Base-by-base conservation (phyloP, 805 yeast genomes). In the Saccharomycopsis synnaedendra region DNA sequence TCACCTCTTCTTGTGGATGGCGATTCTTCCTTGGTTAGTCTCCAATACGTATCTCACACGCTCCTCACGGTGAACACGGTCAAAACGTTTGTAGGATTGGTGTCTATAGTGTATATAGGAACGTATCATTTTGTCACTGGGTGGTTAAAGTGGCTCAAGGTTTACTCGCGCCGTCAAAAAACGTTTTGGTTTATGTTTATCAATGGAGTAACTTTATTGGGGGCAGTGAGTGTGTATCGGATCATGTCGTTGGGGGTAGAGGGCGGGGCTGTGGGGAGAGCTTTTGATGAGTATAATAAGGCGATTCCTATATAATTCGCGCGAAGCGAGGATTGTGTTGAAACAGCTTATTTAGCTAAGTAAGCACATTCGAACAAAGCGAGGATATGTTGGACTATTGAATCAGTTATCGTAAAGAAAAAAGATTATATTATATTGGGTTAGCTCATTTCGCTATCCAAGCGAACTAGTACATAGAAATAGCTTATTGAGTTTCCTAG, bases 111-210 rank as follows among this genome's bases (percentile, higher is more conserved):
- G 1, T 56, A 64, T 41, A 49, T 68, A 1, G 60, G 71, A 1
- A 55, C 72, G 19, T 81, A 81, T 58, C 89, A 82, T 59, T 58
- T 69, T 3, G 57, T 74, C 3, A 66, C 72, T 51, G 89, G 88
- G 0, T 58, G 71, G 57, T 60, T 75, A 55, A 66, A 70, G 44
- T 76, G 74, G 59, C 53, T 70, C 31, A 60, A 66, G 4, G 64
- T 68, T 44, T 71, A 64, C 53, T 63, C 67, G 34, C 48, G 62
- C 11, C 62, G 53, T 9, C 64, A 73, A 47, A 69, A 78, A 54
- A 67, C 63, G 44, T 45, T 65, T 10, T 76, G 78, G 0, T 77
- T 76, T 54, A 57, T 59, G 3, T 46, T 62, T 3, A 70, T 78
- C 35, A 62, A 64, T 31, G 50, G 63, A 1, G 30, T 68, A 4